These are phyloP conservation scores for Corylus heterophylla DNA, from an alignment of 306 rosid genomes.

Conservation along the genomic window DNA sequence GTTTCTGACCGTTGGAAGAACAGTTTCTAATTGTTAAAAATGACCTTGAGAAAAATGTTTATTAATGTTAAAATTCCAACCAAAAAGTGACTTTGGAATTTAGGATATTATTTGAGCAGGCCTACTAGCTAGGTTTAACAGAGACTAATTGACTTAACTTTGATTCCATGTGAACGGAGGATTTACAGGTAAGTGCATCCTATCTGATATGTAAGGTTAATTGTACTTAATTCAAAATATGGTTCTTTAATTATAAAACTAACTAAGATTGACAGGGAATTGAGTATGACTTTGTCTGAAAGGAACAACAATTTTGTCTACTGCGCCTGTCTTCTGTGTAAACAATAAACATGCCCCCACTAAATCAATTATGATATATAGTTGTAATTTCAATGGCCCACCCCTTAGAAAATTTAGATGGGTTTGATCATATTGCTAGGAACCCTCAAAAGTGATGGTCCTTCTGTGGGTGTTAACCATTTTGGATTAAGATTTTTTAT, in stretches of 20 bases:
- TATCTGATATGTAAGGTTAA: background rate
- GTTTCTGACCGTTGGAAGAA: too few relatives aligned
- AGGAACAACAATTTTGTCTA: slow-evolving; percentile 60
- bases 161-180: too few relatives aligned
- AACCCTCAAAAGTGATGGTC: slow-evolving; percentile 13
- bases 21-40: too few relatives aligned
- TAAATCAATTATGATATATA: slow-evolving; percentile 25
- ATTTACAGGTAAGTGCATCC: too few relatives aligned
- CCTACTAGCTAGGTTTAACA: too few relatives aligned
- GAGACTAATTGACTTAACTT: too few relatives aligned
- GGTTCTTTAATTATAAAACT: background rate
- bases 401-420: slow-evolving; percentile 17
- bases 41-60: too few relatives aligned
- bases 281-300: slow-evolving; percentile 65
- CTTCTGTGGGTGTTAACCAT: slow-evolving; percentile 13
- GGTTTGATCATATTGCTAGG: slow-evolving; percentile 6
- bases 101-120: too few relatives aligned
- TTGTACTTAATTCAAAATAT: background rate
- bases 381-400: slow-evolving; percentile 38
- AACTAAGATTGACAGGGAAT: slow-evolving; percentile 29
- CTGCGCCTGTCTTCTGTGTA: slow-evolving; percentile 22
- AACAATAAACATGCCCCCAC: slow-evolving; percentile 21
- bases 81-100: too few relatives aligned
- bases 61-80: too few relatives aligned
- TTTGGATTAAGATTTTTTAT: background rate